Base-by-base conservation (phyloP, 192 early-diverging fungal species). In the Coemansia sp. region DNA sequence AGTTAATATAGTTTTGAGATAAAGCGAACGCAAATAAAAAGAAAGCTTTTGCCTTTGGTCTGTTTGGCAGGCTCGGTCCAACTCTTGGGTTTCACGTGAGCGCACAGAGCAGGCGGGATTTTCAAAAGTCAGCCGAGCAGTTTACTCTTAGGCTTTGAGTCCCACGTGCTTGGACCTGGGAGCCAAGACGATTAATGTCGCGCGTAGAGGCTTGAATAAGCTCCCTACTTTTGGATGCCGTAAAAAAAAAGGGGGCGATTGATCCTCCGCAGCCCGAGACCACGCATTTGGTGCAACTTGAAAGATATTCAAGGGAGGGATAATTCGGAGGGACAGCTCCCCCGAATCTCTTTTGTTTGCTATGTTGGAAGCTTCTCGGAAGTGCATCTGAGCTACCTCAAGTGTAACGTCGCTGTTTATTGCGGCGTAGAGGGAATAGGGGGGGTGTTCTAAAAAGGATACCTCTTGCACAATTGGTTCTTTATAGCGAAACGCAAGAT, bases 121-220 rank as follows among this genome's bases (percentile, higher is more conserved):
- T 31, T 64, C 26, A 23, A 20, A 57, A 56, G 41, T 25, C 34
- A 12, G 12, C 20, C 5, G 53, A 56, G 53, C 53, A 53, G 12
- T 31, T 53, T 53, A n/a, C 47, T 59, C 69, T 43, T 78, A 25
- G 63, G 72, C 36, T 78, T 78, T 71, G 10, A 80, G 72, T 62
- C 75, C 72, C 10, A 66, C 45, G 41, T 75, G 69, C 60, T 72
- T 70, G 64, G 72, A 69, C 10, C 69, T 66, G 23, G 69, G 53
- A 6, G 73, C 50, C 39, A 80, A 39, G 5, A 56, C 59, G 62
- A 75, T 67, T 26, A 81, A 75, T 25, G 52, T 66, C 14, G 20
- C 33, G 53, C 68, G 69, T 47, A 75, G 25, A 21, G 66, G 59
- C 0, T 66, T 25, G 6, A 31, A 31, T 31, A 31, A 31, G 18